Base-by-base conservation (phyloP, 2,329 filamentous ascomycete species). In the Chrysoporthe puriensis region DNA sequence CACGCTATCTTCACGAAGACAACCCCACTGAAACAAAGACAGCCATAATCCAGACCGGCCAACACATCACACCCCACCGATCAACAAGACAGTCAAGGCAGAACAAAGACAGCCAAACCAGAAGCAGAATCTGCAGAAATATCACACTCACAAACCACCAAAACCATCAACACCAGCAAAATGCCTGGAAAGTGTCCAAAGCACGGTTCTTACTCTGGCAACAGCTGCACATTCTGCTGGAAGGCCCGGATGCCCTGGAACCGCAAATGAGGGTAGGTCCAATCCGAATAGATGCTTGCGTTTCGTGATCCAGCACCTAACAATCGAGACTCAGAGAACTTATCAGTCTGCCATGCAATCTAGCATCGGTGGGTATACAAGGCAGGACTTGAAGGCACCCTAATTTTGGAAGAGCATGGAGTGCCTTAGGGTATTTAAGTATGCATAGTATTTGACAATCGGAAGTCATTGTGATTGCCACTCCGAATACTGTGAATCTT, bases 121-220 rank as follows among this genome's bases (percentile, higher is more conserved):
- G n/a, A 46, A 46, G 14, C 44, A 18, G 3, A 44, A 44, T 58
- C 11, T 5, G 8, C 32, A 58, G 14, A 40, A 5, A 46, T n/a
- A 34, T 40, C n/a, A 44, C 9, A 26, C 9, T 40, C 50, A 32
- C 13, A 3, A 54, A 54, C 26, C 3, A 54, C 21, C 50, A 54
- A 16, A 3, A 13, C 36, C 36, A 5, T 40, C 36, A 9, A 9
- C 36, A 54, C 50, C 3, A 14, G 46, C 58, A 61, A 48, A 4
- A 61, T 61, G 58, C n/a, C 58, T 61, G 58, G 58, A 18, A 44
- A 13, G 5, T 61, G 58, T 42, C n/a, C 43, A 8, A 61, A 61
- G 26, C 58, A 61, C 58, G 58, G 58, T 11, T 14, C 21, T 9
- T 61, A 48, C 58, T 61, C 58, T 1, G 58, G 58, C 21, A 61